These are phyloP conservation scores for Orbilia blumenaviensis DNA, from an alignment of 2,329 filamentous ascomycete genomes.

Conservation along the genomic window DNA sequence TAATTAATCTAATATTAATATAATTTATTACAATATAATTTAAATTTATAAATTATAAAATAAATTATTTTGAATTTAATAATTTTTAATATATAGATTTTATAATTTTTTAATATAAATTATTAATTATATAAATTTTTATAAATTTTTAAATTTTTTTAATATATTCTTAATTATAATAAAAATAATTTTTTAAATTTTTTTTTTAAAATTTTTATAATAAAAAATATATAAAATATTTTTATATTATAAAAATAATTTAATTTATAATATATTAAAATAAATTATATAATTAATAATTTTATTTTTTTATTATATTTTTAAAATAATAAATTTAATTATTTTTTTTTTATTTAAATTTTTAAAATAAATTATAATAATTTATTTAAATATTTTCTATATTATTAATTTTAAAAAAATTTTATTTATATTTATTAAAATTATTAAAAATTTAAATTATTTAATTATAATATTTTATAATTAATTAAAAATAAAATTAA, in stretches of 20 bases:
- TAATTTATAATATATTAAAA: not conserved
- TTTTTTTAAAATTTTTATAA: not conserved
- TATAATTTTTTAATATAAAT: too few relatives aligned
- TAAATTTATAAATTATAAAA: not conserved
- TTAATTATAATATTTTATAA: too few relatives aligned
- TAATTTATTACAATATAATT: not conserved
- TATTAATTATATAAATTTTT: too few relatives aligned
- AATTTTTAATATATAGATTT: not conserved
- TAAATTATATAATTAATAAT: not conserved
- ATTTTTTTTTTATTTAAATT: not conserved
- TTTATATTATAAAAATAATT: not conserved
- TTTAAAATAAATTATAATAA: not conserved
- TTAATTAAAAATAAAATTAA: too few relatives aligned
- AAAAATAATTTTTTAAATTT: not conserved
- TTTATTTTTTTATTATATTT: too few relatives aligned
- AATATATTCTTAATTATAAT: slow-evolving; percentile 2
- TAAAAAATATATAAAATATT: slow-evolving; percentile 8
- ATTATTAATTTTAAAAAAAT: too few relatives aligned
- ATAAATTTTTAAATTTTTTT: too few relatives aligned
- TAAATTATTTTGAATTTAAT: too few relatives aligned
- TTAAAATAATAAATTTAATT: too few relatives aligned
- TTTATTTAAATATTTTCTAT: not conserved
- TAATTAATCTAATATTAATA: too few relatives aligned
- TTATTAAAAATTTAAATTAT: not conserved
- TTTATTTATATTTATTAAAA: not conserved